Evolutionary conservation across 2,329 filamentous ascomycete genomes (phyloP), one percentile per base, ranked within the genome.

Genomic region (Botrytis paeoniae): DNA sequence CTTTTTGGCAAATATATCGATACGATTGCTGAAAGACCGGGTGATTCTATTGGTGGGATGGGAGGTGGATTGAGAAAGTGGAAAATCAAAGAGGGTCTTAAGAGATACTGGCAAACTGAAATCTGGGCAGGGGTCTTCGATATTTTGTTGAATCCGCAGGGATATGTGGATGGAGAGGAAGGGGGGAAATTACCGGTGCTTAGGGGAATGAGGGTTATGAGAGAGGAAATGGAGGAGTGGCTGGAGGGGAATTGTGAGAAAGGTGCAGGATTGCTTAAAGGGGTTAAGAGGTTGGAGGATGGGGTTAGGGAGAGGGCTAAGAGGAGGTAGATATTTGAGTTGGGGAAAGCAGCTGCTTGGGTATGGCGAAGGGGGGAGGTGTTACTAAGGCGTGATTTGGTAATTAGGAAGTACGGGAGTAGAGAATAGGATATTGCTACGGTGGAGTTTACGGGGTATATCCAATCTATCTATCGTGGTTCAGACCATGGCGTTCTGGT

Each of bases 1-100:
- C 88, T 99, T 5, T 99, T 98, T 80, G 95, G 96, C 16, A 94
- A 93, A 80, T 98, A 98, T 83, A 96, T 99, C 78, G 93, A 97
- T 80, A 97, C 94, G 0, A 83, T 87, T 70, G 86, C 87, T 51
- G 86, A 78, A 29, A 61, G 65, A 22, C 57, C 62, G 4, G 73
- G 84, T 41, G 87, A 86, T 25, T 86, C 86, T 1, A 82, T 91
- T 2, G 65, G 65, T 41, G 48, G 65, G 3, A 37, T 69, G 3
- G 48, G 88, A 88, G n/a, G 84, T 82, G 2, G 81, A 82, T 63
- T 73, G 12, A 90, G 92, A 80, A 90, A 87, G 65, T 98, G 97
- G 83, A 89, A 88, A 75, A 90, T 98, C 76, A 89, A 92, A 69
- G 95, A 98, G 82, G 89, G 86, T 22, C 83, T 98, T 74, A 99